A percentile compares a stretch with the other conserved stretches of the same genome.
phyloP scores from a whole-genome alignment of 139 green algal genomes.

The Eudorina sp. region DNA sequence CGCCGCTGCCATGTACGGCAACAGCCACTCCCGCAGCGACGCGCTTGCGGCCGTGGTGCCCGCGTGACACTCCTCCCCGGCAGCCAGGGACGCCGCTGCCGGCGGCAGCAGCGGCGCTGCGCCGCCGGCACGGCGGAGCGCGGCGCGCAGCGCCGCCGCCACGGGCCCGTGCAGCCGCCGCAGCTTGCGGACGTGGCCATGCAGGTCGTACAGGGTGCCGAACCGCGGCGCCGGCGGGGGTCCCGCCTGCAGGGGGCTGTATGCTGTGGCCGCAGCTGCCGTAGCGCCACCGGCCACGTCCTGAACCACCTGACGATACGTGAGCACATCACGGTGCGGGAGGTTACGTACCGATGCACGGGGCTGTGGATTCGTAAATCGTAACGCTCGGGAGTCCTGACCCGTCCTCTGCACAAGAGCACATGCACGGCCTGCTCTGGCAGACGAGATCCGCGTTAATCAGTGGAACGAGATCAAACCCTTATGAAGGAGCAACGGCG shows the following conservation, averaged over 20 bases:
- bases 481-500: too few relatives aligned
- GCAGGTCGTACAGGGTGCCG: conserved; percentile 14
- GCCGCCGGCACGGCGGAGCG: background rate
- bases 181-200: conserved; percentile 8
- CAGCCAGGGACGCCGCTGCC: background rate
- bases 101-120: background rate
- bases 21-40: background rate
- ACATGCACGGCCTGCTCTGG: too few relatives aligned
- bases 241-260: conserved; percentile 8
- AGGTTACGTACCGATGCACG: too few relatives aligned
- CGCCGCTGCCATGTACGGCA: background rate
- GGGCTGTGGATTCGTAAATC: too few relatives aligned
- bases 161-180: background rate
- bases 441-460: too few relatives aligned
- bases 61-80: conserved; percentile 17
- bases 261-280: background rate
- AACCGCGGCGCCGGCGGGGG: conserved; percentile 23
- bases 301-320: background rate
- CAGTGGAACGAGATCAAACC: too few relatives aligned
- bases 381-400: too few relatives aligned
- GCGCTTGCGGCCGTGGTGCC: background rate
- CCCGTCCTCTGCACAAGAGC: too few relatives aligned
- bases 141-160: background rate
- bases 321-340: too few relatives aligned
- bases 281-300: background rate